Conservation (phyloP, 768 basidiomycete genomes). For the Rhizopogon rudus region DNA sequence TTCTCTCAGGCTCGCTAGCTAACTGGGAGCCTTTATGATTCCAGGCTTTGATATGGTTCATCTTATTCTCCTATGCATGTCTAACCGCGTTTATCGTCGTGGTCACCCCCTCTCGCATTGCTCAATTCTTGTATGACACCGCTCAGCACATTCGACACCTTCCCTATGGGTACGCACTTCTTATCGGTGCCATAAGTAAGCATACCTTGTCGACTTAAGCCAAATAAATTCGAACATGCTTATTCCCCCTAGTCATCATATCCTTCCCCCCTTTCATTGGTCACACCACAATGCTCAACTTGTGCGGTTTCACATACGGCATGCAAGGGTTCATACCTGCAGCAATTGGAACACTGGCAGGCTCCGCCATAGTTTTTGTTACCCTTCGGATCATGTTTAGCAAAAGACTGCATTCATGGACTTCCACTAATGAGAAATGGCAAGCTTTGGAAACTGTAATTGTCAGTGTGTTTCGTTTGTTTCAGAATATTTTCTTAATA, state of each 20-base stretch:
- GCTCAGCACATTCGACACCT: conserved; percentile 56
- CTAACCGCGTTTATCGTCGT: conserved; percentile 39
- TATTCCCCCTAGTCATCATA: conserved; percentile 16
- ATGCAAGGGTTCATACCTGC: conserved; percentile 71
- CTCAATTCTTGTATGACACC: conserved; percentile 66
- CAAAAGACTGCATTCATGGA: conserved; percentile 52
- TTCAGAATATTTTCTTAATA: background rate
- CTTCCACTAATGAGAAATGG: conserved; percentile 65
- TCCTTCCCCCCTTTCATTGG: conserved; percentile 30
- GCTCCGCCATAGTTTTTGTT: conserved; percentile 59
- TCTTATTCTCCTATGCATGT: conserved; percentile 51
- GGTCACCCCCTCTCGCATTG: conserved; percentile 60
- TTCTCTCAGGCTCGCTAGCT: no score
- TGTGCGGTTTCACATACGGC: conserved; percentile 84
- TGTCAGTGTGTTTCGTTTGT: conserved; percentile 34
- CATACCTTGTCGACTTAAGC: conserved; percentile 50
- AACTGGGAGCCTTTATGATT: conserved; percentile 4
- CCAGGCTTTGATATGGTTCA: conserved; percentile 56
- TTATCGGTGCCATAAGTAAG: conserved; percentile 50
- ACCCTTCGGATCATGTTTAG: conserved; percentile 56
- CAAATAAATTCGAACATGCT: conserved; percentile 30
- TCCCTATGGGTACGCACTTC: conserved; percentile 57
- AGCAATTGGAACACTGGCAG: conserved; percentile 54
- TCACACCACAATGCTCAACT: conserved; percentile 34
- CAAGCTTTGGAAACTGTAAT: conserved; percentile 71